A percentile compares a stretch with the other conserved stretches of the same genome.
Evolutionary conservation across 2,329 filamentous ascomycete species (phyloP).

Genomic region (Diaporthe citriasiana): DNA sequence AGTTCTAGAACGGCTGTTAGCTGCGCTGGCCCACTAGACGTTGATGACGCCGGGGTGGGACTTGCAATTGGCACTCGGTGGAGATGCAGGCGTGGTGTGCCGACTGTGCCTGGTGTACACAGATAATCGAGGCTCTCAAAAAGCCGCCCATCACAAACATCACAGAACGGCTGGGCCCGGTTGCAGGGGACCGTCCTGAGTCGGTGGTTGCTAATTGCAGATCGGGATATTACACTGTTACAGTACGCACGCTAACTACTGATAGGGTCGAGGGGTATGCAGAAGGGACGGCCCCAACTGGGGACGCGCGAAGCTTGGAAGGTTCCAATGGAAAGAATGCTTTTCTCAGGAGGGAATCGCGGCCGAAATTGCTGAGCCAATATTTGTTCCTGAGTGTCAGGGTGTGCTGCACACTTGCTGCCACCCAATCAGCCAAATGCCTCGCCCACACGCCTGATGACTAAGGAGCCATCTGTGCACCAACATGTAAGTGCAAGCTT

Average conservation of each 20-base stretch:
- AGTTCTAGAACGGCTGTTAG: slow-evolving; percentile 23
- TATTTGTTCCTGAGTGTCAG: slow-evolving; percentile 5
- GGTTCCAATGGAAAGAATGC: slow-evolving; percentile 11
- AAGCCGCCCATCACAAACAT: slow-evolving; percentile 2
- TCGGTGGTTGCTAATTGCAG: slow-evolving; percentile 34
- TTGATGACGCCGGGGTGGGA: slow-evolving; percentile 22
- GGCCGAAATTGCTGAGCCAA: slow-evolving; percentile 35
- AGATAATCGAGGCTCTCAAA: background rate
- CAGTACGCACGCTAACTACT: slow-evolving; percentile 14
- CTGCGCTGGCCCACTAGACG: slow-evolving; percentile 15
- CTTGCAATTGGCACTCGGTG: background rate
- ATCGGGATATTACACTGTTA: slow-evolving; percentile 27
- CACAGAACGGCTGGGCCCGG: background rate
- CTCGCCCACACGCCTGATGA: background rate
- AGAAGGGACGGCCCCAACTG: slow-evolving; percentile 9
- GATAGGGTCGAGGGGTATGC: slow-evolving; percentile 12
- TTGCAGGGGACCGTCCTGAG: slow-evolving; percentile 25
- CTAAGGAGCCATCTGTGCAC: slow-evolving; percentile 22
- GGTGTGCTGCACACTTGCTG: background rate
- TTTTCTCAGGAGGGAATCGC: slow-evolving; percentile 23
- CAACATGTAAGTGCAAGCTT: background rate
- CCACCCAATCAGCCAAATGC: too few relatives aligned
- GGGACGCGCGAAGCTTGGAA: slow-evolving; percentile 10
- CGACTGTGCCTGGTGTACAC: background rate
- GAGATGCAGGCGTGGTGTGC: slow-evolving; percentile 1